phyloP scores from a whole-genome alignment of 1,284 basidiomycete species.

The Papiliotrema flavescens region DNA sequence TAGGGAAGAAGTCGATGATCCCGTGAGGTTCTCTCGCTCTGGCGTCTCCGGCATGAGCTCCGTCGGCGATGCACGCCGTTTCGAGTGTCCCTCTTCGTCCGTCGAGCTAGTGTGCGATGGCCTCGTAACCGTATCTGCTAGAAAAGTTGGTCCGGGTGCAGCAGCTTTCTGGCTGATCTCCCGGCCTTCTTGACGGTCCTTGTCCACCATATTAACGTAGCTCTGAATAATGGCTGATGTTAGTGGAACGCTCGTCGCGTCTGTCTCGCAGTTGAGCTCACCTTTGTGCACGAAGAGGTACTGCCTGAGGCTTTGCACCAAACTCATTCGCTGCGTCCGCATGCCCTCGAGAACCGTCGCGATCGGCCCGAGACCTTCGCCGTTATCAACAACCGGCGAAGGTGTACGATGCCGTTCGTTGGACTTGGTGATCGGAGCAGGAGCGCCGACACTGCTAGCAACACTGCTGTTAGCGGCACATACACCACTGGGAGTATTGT shows the following conservation, averaged over 20 bases:
- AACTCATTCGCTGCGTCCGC: conserved; percentile 85
- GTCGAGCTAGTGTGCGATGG: conserved; percentile 6
- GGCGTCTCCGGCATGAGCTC: conserved; percentile 32
- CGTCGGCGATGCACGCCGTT: conserved; percentile 41
- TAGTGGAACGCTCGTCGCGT: background rate
- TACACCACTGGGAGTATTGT: no score
- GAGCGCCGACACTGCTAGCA: background rate
- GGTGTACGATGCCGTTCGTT: conserved; percentile 52
- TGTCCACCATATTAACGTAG: conserved; percentile 70
- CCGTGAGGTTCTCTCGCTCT: background rate
- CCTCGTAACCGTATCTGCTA: background rate
- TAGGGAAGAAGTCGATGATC: conserved; percentile 10
- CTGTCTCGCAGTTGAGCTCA: conserved; percentile 10
- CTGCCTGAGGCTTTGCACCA: conserved; percentile 82
- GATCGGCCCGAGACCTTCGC: conserved; percentile 62
- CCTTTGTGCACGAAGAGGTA: conserved; percentile 80
- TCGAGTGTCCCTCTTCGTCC: conserved; percentile 39
- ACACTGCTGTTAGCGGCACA: background rate
- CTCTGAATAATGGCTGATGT: conserved; percentile 68
- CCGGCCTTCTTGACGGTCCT: conserved; percentile 10
- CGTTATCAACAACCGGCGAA: conserved; percentile 54
- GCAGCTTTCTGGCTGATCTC: background rate
- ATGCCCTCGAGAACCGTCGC: conserved; percentile 76
- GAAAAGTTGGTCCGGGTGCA: conserved; percentile 1
- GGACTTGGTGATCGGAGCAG: conserved; percentile 22